phyloP scores from a whole-genome alignment of 73 alveolate species.

The Halteria grandinella region DNA sequence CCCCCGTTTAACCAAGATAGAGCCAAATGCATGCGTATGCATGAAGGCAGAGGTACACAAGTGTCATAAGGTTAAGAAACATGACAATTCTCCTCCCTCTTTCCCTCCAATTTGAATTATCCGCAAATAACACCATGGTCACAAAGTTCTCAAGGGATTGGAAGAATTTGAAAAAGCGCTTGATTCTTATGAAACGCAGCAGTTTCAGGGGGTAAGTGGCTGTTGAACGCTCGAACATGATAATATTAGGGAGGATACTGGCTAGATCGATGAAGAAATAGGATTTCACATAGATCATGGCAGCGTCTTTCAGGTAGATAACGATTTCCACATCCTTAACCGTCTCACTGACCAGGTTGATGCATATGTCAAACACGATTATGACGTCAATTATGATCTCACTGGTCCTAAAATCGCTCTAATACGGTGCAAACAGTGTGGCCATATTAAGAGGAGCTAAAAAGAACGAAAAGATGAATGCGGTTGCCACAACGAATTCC shows the following conservation, averaged over 20 bases:
- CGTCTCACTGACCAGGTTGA: slow-evolving; percentile 16
- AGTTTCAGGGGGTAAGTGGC: slow-evolving; percentile 13
- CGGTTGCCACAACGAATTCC: slow-evolving; percentile 36
- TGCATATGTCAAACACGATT: slow-evolving; percentile 9
- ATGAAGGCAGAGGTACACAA: slow-evolving; percentile 27
- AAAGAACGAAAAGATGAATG: slow-evolving; percentile 13
- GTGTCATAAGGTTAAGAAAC: background rate
- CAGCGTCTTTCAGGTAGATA: slow-evolving; percentile 17
- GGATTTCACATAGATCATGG: background rate
- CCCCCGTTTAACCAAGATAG: slow-evolving; percentile 2
- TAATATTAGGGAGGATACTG: background rate
- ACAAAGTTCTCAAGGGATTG: background rate
- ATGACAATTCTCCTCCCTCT: slow-evolving; percentile 1
- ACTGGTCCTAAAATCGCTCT: background rate
- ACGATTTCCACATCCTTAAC: slow-evolving; percentile 11
- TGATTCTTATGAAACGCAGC: slow-evolving; percentile 17
- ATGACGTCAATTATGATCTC: slow-evolving; percentile 32
- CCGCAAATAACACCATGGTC: background rate
- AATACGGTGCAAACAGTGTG: slow-evolving; percentile 4
- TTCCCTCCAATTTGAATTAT: background rate
- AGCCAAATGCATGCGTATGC: slow-evolving; percentile 38
- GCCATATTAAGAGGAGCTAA: slow-evolving; percentile 32
- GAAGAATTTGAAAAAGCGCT: slow-evolving; percentile 37
- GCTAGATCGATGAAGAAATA: slow-evolving; percentile 19
- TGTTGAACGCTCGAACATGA: background rate